These are phyloP conservation scores for Hymenoscyphus albidus DNA, from an alignment of 2,329 filamentous ascomycete species.

Conservation along the genomic window DNA sequence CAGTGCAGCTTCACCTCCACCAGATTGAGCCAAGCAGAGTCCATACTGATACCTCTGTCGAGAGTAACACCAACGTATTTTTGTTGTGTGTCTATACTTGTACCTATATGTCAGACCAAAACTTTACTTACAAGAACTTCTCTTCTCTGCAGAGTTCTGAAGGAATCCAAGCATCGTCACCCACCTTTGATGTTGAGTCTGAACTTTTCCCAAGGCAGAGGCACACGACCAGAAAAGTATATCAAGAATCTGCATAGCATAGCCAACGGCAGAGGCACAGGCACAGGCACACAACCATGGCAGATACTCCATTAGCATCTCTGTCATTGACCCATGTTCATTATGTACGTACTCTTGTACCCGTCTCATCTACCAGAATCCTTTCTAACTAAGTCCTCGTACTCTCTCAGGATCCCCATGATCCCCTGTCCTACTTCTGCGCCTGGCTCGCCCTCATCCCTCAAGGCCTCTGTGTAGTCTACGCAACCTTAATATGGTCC, in stretches of 20 bases:
- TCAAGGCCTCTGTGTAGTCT: constrained; percentile 85
- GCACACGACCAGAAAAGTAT: no score
- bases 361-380: constrained; percentile 1
- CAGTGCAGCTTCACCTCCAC: constrained; percentile 11
- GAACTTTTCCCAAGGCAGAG: neutral
- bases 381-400: constrained; percentile 5
- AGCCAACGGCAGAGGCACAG: no score
- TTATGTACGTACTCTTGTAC: constrained; percentile 64
- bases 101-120: neutral
- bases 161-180: neutral
- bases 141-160: neutral
- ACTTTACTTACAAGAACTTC: neutral
- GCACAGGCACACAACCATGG: constrained; percentile 24
- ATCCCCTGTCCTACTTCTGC: constrained; percentile 79
- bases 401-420: constrained; percentile 68
- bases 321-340: constrained; percentile 93
- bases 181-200: neutral
- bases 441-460: constrained; percentile 93
- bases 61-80: neutral
- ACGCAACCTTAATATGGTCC: constrained; percentile 85
- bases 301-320: constrained; percentile 67
- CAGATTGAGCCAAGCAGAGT: neutral
- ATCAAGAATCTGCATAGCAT: no score
- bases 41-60: neutral
- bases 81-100: neutral